Base-by-base conservation (phyloP, 1,139 yeast species). In the Saccharomyces hybrid region DNA sequence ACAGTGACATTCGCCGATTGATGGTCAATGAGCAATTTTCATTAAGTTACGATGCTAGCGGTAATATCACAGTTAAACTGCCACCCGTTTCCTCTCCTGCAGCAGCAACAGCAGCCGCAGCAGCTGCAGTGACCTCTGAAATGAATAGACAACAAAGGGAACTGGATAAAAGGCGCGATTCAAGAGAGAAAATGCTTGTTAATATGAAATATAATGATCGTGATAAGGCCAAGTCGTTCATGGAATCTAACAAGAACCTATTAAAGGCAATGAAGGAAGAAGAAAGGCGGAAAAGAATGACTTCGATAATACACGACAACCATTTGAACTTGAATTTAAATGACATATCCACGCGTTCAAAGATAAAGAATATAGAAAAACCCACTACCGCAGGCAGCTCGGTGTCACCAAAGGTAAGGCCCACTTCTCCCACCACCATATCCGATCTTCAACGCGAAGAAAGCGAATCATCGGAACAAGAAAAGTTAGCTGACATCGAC, bases 151-250 rank as follows among this genome's bases (percentile, higher is more conserved):
- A 65, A 53, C 69, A 66, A 48, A 59, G 58, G 32, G 67, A 67
- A 52, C 52, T 68, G 21, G 70, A 68, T 44, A 65, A 61, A 51
- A 58, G 67, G 53, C 60, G 71, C 38, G 70, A 68, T 52, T 59
- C 64, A 2, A 58, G 69, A 27, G 71, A 68, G 47, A 63, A 61
- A 48, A 68, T 68, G 71, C 57, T 68, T 16, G 70, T 66, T 8
- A 64, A 62, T 47, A 61, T 68, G 64, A 68, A 68, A 54, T 68
- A 68, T 53, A 68, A 67, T 47, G 71, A 68, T 50, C 62, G 70
- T 50, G 65, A 64, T 42, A 64, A 61, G 49, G 64, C 71, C 9
- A 68, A 65, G 53, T 59, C 64, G 6, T 68, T 68, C 52, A 68
- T 68, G 69, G 68, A 64, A 54, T 62, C 68, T 3, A 67, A 68